Percentiles rank a stretch among this genome's conserved stretches.
Evolutionary conservation across 768 basidiomycete genomes (phyloP).

Genomic region (Cystobasidium onofrii): DNA sequence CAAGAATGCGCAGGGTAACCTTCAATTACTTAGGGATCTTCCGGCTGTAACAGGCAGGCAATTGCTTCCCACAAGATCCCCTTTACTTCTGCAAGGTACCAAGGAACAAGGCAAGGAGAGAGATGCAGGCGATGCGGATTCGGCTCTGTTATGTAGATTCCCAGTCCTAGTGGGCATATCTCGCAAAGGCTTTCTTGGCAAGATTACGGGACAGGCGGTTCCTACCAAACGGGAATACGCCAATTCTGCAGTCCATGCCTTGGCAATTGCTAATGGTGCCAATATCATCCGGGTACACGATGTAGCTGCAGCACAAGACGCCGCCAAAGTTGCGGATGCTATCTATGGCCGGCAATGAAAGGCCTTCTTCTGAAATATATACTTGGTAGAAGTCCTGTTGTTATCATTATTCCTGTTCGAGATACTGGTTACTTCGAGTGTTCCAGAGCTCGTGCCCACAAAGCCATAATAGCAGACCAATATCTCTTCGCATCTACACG

Average conservation of each 20-base stretch:
- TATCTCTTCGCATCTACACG: slow-evolving; percentile 13
- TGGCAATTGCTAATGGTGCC: slow-evolving; percentile 65
- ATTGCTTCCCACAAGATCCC: slow-evolving; percentile 17
- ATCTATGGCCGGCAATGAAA: slow-evolving; percentile 47
- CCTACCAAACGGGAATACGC: slow-evolving; percentile 67
- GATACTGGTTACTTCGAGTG: not conserved
- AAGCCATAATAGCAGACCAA: not conserved
- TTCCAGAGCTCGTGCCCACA: not conserved
- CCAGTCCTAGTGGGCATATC: slow-evolving; percentile 65
- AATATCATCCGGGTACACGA: slow-evolving; percentile 76
- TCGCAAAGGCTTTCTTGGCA: slow-evolving; percentile 74
- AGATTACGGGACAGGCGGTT: slow-evolving; percentile 54
- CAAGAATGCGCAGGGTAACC: slow-evolving; percentile 67
- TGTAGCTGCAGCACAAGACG: slow-evolving; percentile 63
- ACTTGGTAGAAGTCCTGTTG: not conserved
- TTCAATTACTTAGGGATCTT: slow-evolving; percentile 57
- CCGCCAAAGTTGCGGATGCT: slow-evolving; percentile 58
- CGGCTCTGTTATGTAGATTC: slow-evolving; percentile 46
- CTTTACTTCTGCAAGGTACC: slow-evolving; percentile 46
- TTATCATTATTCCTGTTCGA: not conserved
- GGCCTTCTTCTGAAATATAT: not conserved
- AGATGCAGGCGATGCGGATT: slow-evolving; percentile 1
- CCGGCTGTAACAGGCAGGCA: slow-evolving; percentile 34
- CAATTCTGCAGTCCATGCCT: slow-evolving; percentile 67
- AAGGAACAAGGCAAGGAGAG: not conserved